Conservation (phyloP, 257 asterid species). For the Solanum bukasovii region DNA sequence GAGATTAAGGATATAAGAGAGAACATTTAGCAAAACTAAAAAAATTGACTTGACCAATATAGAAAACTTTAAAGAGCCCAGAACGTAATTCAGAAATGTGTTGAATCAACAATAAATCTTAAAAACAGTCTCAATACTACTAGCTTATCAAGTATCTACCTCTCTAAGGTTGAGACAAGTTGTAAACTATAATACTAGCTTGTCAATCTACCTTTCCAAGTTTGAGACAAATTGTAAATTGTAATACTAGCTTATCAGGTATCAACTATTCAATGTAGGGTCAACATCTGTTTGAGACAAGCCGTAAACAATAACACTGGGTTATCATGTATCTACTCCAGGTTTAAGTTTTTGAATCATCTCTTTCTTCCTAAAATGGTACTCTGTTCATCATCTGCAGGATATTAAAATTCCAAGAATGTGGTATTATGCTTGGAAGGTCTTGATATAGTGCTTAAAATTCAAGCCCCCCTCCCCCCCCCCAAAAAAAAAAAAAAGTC, state of each 20-base stretch:
- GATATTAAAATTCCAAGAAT: not conserved
- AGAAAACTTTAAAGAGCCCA: not conserved
- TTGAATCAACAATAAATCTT: not conserved
- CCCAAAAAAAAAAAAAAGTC: no score
- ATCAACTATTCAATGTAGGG: not conserved
- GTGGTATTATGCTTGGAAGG: not conserved
- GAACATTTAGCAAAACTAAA: not conserved
- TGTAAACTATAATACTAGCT: not conserved
- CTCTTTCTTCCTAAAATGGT: not conserved
- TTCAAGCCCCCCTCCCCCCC: not conserved
- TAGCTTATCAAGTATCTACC: not conserved
- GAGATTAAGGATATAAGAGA: not conserved
- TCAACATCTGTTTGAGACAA: not conserved
- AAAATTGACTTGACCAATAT: not conserved
- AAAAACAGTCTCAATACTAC: not conserved
- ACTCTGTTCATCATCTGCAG: not conserved
- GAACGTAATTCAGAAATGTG: not conserved
- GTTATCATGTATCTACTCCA: not conserved
- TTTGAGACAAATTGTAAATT: not conserved
- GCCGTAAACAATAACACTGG: not conserved
- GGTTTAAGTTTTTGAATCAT: not conserved
- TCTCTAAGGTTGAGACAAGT: not conserved
- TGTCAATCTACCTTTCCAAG: not conserved
- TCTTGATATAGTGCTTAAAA: not conserved
- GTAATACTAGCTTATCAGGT: not conserved